phyloP scores from a whole-genome alignment of 371 early-diverging fungal genomes.

The Haplosporangium sp. region DNA sequence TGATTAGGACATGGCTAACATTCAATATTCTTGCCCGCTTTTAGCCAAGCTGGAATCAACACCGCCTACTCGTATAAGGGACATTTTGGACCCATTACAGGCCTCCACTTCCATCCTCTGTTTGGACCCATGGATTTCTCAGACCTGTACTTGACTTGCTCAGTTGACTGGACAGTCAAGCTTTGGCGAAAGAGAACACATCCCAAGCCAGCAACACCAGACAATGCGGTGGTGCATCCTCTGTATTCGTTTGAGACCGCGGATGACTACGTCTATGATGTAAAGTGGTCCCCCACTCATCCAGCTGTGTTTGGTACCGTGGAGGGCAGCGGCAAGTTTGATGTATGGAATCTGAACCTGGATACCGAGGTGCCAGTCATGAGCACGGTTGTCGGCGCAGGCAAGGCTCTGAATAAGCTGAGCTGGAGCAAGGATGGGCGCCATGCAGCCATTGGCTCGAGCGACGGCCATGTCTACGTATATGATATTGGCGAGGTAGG shows the following conservation, averaged over 20 bases:
- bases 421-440: conserved; percentile 92
- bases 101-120: conserved; percentile 92
- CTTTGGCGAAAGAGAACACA: conserved; percentile 85
- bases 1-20: neutral
- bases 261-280: conserved; percentile 96
- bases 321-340: conserved; percentile 91
- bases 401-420: conserved; percentile 91
- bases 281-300: conserved; percentile 95
- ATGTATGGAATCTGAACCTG: conserved; percentile 91
- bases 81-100: conserved; percentile 90
- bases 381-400: conserved; percentile 72
- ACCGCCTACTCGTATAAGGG: conserved; percentile 85
- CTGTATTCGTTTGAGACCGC: conserved; percentile 92
- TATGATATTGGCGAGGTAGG: conserved; percentile 92
- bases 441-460: conserved; percentile 84
- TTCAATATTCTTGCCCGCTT: neutral
- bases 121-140: conserved; percentile 86
- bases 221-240: conserved; percentile 69
- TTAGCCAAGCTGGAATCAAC: conserved; percentile 94
- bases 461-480: conserved; percentile 88
- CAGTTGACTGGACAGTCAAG: conserved; percentile 96
- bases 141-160: conserved; percentile 90
- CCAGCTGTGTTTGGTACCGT: conserved; percentile 94
- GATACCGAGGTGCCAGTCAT: conserved; percentile 87
- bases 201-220: conserved; percentile 70